These are phyloP conservation scores for Butyriboletus loyo DNA, from an alignment of 768 basidiomycete genomes.

Conservation along the genomic window DNA sequence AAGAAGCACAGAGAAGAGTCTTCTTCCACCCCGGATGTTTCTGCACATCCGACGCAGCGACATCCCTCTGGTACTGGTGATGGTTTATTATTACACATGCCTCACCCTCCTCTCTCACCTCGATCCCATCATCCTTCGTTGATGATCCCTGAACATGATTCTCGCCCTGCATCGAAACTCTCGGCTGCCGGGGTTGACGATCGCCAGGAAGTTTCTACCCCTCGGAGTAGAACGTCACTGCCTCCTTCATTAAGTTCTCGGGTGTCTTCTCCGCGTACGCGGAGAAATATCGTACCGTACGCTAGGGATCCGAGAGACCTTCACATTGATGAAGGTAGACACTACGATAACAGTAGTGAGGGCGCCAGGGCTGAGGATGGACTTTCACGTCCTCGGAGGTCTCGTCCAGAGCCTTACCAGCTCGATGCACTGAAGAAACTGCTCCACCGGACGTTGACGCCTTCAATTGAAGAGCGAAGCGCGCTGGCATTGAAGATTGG, in stretches of 20 bases:
- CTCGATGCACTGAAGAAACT: constrained; percentile 72
- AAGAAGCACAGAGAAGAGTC: constrained; percentile 66
- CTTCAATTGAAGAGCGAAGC: constrained; percentile 76
- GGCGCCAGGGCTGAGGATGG: constrained; percentile 26
- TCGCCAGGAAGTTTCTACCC: constrained; percentile 15
- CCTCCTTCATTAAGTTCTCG: constrained; percentile 29
- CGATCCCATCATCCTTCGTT: constrained; percentile 33
- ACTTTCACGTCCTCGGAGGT: constrained; percentile 59
- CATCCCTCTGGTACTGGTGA: constrained; percentile 14
- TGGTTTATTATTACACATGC: background rate
- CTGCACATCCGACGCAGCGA: constrained; percentile 10
- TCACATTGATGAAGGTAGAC: constrained; percentile 25
- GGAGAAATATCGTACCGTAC: constrained; percentile 28
- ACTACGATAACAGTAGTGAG: constrained; percentile 23
- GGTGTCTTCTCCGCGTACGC: constrained; percentile 29
- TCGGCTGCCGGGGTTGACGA: constrained; percentile 16
- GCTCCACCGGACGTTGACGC: constrained; percentile 64
- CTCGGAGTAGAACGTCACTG: constrained; percentile 31
- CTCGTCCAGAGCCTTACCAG: constrained; percentile 77
- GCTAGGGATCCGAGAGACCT: constrained; percentile 25
- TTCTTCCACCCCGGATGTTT: constrained; percentile 22
- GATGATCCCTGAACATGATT: constrained; percentile 21
- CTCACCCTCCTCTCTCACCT: constrained; percentile 20
- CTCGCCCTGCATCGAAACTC: constrained; percentile 12
- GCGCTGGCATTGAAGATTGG: constrained; percentile 73